phyloP scores from a whole-genome alignment of 352 stramenopile species.

The Plasmopara muralis region DNA sequence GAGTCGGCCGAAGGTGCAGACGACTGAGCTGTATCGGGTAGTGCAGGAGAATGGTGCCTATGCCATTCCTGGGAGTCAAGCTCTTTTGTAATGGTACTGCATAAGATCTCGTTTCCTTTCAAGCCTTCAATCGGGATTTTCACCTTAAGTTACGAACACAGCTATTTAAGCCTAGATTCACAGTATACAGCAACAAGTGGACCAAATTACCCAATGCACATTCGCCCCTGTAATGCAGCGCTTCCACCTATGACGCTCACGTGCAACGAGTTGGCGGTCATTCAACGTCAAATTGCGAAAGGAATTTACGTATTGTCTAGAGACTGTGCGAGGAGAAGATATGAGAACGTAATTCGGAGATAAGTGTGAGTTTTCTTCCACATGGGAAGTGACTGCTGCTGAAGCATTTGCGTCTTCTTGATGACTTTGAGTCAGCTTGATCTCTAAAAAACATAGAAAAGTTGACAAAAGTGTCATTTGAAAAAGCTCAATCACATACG shows the following conservation, averaged over 20 bases:
- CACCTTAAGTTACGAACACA: constrained; percentile 16
- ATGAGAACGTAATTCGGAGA: constrained; percentile 30
- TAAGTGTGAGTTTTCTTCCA: constrained; percentile 12
- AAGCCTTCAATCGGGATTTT: constrained; percentile 26
- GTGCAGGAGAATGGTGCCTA: constrained; percentile 7
- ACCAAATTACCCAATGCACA: constrained; percentile 37
- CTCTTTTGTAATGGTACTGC: constrained; percentile 29
- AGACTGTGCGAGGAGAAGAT: constrained; percentile 21
- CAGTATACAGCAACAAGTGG: neutral
- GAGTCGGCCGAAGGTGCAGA: constrained; percentile 25
- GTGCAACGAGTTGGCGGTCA: constrained; percentile 47
- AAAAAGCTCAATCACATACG: neutral
- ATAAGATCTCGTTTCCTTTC: constrained; percentile 21
- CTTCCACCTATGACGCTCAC: constrained; percentile 66
- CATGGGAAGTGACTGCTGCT: constrained; percentile 7
- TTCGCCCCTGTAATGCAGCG: constrained; percentile 33
- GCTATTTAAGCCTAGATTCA: no score
- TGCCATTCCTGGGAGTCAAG: constrained; percentile 26
- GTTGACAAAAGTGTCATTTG: no score
- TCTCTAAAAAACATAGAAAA: constrained; percentile 8
- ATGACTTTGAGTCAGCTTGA: constrained; percentile 12
- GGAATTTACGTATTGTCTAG: constrained; percentile 6
- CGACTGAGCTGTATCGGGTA: constrained; percentile 10
- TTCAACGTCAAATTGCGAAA: constrained; percentile 24
- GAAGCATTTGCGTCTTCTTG: constrained; percentile 12